These are phyloP conservation scores for Sphaerosporella brunnea DNA, from an alignment of 495 filamentous ascomycete genomes.

Conservation along the genomic window DNA sequence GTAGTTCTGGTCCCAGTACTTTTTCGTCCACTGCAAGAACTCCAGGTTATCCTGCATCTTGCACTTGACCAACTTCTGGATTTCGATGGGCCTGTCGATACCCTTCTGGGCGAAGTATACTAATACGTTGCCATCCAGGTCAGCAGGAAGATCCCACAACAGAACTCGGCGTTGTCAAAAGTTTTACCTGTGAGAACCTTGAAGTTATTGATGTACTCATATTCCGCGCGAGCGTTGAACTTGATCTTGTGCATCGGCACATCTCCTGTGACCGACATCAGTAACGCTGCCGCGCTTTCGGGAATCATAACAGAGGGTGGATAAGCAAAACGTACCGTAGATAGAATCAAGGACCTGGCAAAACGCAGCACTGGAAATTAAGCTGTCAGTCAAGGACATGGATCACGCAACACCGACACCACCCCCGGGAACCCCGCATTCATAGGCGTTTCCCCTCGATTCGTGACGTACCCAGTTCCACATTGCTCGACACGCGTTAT, in stretches of 20 bases:
- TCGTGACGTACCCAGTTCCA: constrained; percentile 69
- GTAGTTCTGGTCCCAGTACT: constrained; percentile 95
- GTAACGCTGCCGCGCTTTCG: constrained; percentile 5
- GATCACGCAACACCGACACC: not conserved
- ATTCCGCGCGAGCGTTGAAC: constrained; percentile 94
- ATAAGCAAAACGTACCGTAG: constrained; percentile 42
- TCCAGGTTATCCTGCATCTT: constrained; percentile 99
- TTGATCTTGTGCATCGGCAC: constrained; percentile 92
- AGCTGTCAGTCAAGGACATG: not conserved
- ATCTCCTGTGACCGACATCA: constrained; percentile 41
- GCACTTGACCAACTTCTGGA: constrained; percentile 81
- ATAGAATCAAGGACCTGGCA: constrained; percentile 98
- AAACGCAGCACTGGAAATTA: constrained; percentile 56
- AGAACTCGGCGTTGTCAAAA: constrained; percentile 2
- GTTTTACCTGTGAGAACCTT: constrained; percentile 83
- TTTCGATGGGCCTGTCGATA: constrained; percentile 72
- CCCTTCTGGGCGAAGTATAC: constrained; percentile 56
- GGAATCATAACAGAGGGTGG: not conserved
- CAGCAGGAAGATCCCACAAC: not conserved
- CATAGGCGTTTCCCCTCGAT: not conserved
- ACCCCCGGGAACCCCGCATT: not conserved
- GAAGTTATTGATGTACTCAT: constrained; percentile 94
- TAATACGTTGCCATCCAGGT: constrained; percentile 4
- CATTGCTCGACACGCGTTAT: constrained; percentile 98
- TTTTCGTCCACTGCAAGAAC: constrained; percentile 92